Evolutionary conservation across 2,329 filamentous ascomycete species (phyloP), one percentile per base, ranked within the genome.

Genomic region (Zelopaecilomyces penicillatus): DNA sequence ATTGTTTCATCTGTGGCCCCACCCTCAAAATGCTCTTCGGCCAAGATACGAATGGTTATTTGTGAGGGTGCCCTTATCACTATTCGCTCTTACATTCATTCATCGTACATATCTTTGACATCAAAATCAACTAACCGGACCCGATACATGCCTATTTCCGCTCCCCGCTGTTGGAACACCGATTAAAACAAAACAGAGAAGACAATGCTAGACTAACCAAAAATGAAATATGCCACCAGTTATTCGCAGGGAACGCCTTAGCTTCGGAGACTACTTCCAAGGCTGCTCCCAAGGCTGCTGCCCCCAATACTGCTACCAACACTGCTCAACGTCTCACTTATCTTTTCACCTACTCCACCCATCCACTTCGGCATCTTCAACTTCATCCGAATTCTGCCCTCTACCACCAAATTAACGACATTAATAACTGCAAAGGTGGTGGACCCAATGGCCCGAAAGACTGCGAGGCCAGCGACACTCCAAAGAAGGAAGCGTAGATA

Each of bases 401-500:
- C 91, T 33, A 93, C 87, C 33, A 94, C 72, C 58, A 82, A 83
- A 60, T 95, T 91, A 44, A 98, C 68, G 31, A 83, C 70, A 59
- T 94, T 91, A 58, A 97, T 82, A 47, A 96, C 64, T 3, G 87
- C 82, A 67, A 94, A 98, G 0, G 87, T 78, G 1, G 82, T 82
- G 7, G 78, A 84, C 0, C 93, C 93, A 2, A 96, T 63, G 1
- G 88, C 90, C 51, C 93, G 80, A 74, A 98, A 95, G 5, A 93
- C 69, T 1, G 94, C 93, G 28, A 98, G 69, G 0, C 76, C 75
- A 0, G 93, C 93, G 10, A 98, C 93, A 30, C 78, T 73, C 93
- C 93, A 98, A 26, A 98, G 75, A 60, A 98, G 87, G 66, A 97
- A 93, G 32, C 82, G 84, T 37, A 98, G 76, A 64, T 98, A 98